phyloP scores from a whole-genome alignment of 2,329 filamentous ascomycete genomes.

The Neonectria coccinea region DNA sequence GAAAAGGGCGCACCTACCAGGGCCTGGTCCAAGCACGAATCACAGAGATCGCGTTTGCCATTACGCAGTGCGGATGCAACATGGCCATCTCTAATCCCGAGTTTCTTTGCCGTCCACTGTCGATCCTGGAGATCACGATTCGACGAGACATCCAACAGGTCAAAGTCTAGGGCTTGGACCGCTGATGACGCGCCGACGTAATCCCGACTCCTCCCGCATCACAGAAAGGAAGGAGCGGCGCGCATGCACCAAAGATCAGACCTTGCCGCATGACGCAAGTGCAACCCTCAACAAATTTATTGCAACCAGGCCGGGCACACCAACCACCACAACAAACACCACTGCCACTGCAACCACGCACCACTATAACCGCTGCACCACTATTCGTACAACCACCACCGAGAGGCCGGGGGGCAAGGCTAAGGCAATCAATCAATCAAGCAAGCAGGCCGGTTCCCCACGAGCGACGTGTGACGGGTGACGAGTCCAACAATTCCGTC shows the following conservation, averaged over 20 bases:
- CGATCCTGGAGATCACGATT: background rate
- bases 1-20: slow-evolving; percentile 6
- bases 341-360: background rate
- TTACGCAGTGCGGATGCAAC: background rate
- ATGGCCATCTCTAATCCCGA: background rate
- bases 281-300: slow-evolving; percentile 29
- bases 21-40: slow-evolving; percentile 1
- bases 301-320: slow-evolving; percentile 15
- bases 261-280: slow-evolving; percentile 28
- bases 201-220: slow-evolving; percentile 17
- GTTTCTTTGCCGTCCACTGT: background rate
- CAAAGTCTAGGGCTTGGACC: slow-evolving; percentile 7
- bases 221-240: background rate
- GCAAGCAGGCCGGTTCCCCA: background rate
- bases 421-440: background rate
- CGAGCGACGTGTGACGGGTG: background rate
- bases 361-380: background rate
- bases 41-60: background rate
- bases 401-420: background rate
- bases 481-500: background rate
- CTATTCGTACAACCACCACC: background rate
- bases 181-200: slow-evolving; percentile 14
- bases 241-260: background rate
- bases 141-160: background rate
- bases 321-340: slow-evolving; percentile 9